phyloP scores from a whole-genome alignment of 2,329 filamentous ascomycete genomes.

The Pleomassaria siparia region DNA sequence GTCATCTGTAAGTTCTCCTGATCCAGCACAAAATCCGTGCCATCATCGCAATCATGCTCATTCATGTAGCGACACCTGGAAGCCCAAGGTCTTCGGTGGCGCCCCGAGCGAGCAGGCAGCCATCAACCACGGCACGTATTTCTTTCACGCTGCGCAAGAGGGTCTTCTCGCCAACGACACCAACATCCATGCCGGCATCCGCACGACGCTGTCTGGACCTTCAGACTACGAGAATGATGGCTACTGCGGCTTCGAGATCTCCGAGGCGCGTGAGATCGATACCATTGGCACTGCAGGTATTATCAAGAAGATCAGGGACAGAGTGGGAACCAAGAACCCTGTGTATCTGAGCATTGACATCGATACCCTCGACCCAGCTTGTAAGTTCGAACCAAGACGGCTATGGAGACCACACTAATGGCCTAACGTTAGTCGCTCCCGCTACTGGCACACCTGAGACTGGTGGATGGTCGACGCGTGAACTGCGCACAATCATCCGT shows the following conservation, averaged over 20 bases:
- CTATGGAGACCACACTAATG: slow-evolving; percentile 8
- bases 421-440: slow-evolving; percentile 58
- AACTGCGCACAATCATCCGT: slow-evolving; percentile 70
- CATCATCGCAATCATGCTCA: neutral
- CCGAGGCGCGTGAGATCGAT: slow-evolving; percentile 73
- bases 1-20: slow-evolving; percentile 52
- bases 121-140: slow-evolving; percentile 88
- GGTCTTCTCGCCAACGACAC: slow-evolving; percentile 78
- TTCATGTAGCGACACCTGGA: slow-evolving; percentile 60
- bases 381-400: slow-evolving; percentile 43
- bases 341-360: slow-evolving; percentile 87
- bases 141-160: slow-evolving; percentile 78
- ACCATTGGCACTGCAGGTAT: slow-evolving; percentile 72
- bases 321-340: slow-evolving; percentile 72
- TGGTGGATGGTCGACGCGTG: slow-evolving; percentile 73
- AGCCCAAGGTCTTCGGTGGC: slow-evolving; percentile 83
- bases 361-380: slow-evolving; percentile 83
- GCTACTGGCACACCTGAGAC: slow-evolving; percentile 76
- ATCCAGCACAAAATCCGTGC: neutral
- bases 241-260: slow-evolving; percentile 81
- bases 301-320: slow-evolving; percentile 73
- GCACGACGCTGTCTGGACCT: slow-evolving; percentile 76
- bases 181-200: slow-evolving; percentile 85
- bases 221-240: slow-evolving; percentile 84
- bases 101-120: slow-evolving; percentile 73